Conservation (phyloP, 2,329 filamentous ascomycete genomes). For the Onygenales sp. region DNA sequence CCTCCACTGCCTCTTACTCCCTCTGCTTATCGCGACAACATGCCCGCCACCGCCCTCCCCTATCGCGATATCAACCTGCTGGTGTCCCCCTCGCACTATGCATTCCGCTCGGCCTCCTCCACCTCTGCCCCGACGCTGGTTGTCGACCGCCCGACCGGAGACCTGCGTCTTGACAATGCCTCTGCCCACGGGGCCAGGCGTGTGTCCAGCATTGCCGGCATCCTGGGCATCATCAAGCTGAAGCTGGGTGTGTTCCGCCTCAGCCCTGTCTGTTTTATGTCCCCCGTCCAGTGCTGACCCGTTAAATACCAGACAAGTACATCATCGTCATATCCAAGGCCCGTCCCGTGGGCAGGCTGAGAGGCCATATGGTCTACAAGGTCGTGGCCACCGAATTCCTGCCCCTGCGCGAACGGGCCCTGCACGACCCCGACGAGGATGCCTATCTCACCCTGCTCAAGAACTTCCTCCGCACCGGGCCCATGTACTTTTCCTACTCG, state of each 20-base stretch:
- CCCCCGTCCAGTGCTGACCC: neutral
- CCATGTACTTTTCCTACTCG: conserved; percentile 98
- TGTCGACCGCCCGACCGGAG: conserved; percentile 84
- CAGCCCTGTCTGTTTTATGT: neutral
- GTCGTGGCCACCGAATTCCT: conserved; percentile 85
- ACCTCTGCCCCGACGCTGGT: conserved; percentile 80
- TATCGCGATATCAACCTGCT: conserved; percentile 97
- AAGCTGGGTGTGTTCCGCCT: conserved; percentile 60
- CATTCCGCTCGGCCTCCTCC: conserved; percentile 91
- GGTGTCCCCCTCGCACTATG: conserved; percentile 83
- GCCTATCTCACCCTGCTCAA: conserved; percentile 77
- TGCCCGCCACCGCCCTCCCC: conserved; percentile 45
- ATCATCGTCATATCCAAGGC: conserved; percentile 94
- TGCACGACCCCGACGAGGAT: conserved; percentile 91
- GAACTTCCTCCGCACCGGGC: conserved; percentile 67
- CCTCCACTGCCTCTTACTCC: neutral
- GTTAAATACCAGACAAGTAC: conserved; percentile 64
- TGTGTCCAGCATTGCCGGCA: conserved; percentile 89
- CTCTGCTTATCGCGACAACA: conserved; percentile 10
- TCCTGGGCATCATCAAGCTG: conserved; percentile 86
- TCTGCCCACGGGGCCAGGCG: conserved; percentile 66
- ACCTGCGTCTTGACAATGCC: conserved; percentile 75
- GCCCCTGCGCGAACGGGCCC: conserved; percentile 80
- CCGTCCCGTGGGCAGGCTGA: conserved; percentile 78
- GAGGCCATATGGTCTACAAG: conserved; percentile 95